Evolutionary conservation across 1,284 basidiomycete genomes (phyloP), one percentile per base, ranked within the genome.

Genomic region (Fomes fomentarius): DNA sequence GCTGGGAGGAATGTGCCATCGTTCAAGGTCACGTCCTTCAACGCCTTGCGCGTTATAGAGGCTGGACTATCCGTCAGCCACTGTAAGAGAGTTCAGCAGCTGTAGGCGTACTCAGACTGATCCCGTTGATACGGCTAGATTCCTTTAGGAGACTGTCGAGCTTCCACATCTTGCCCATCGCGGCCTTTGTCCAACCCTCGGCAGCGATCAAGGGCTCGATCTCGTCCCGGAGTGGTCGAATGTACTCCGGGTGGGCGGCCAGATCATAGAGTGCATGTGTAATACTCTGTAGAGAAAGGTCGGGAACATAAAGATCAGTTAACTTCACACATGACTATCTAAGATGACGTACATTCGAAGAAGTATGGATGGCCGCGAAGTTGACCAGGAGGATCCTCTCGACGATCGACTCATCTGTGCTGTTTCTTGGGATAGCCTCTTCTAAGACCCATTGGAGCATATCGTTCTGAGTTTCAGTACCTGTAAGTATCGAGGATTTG

Each of bases 101-200:
- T 21, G 43, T 19, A 17, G 6, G 57, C 64, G 25, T 47, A 70
- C 66, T 57, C 24, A 45, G 28, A 39, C 43, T 58, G 25, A 71
- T 61, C 0, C 71, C 72, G 35, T 71, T 72, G 41, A 73, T 54
- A 6, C 80, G 69, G 52, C 74, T 72, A 1, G 74, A 73, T 62
- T 83, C 81, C 42, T 76, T 73, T 48, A 84, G 59, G 63, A 83
- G 81, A 57, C 80, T 82, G 57, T 83, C 81, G 21, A 83, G 58
- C 52, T 78, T 78, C 51, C 68, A 65, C 74, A 83, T 74, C 50
- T 76, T 78, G 11, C 60, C 64, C 49, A 83, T 65, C 0, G 75
- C 67, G 0, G 62, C 61, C 58, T 81, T 80, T 1, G 73, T 76
- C 76, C 79, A 80, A 0, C 80, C 79, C 24, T 79, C 71, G 21